Percentiles rank a stretch among this genome's conserved stretches.
Conservation (phyloP, 2,329 filamentous ascomycete species). For the Fusarium sp. region DNA sequence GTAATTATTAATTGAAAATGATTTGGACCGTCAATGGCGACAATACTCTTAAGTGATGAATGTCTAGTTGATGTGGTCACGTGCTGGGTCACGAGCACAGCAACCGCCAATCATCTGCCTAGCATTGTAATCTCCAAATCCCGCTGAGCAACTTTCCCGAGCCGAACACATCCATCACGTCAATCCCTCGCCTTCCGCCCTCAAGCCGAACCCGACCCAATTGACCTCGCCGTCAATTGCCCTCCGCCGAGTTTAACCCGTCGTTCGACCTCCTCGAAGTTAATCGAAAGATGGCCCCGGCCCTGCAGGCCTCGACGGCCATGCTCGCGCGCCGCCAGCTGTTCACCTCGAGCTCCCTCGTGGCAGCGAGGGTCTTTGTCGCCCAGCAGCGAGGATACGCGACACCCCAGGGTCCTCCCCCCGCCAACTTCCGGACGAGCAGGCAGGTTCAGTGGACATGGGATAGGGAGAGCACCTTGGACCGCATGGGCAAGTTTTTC, state of each 20-base stretch:
- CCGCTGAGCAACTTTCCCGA: conserved; percentile 47
- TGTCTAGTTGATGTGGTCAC: conserved; percentile 35
- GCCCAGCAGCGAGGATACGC: conserved; percentile 61
- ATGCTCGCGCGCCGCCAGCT: conserved; percentile 51
- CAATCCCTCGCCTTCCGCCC: conserved; percentile 44
- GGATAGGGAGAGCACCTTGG: conserved; percentile 78
- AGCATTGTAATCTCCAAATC: conserved; percentile 56
- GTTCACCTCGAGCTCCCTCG: conserved; percentile 40
- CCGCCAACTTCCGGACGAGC: conserved; percentile 82
- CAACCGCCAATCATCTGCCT: conserved; percentile 49
- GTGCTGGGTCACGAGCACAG: conserved; percentile 42
- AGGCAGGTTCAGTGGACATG: conserved; percentile 83
- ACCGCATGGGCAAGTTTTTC: conserved; percentile 93
- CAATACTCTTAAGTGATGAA: not conserved
- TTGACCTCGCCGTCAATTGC: conserved; percentile 45
- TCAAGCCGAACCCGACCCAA: conserved; percentile 35
- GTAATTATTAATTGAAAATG: not conserved
- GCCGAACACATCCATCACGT: conserved; percentile 44
- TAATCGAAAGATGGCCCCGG: conserved; percentile 46
- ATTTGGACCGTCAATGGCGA: not conserved
- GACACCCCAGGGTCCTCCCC: conserved; percentile 81
- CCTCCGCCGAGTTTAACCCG: conserved; percentile 23
- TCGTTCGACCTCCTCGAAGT: conserved; percentile 18
- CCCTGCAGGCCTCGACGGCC: conserved; percentile 45
- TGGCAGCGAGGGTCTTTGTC: conserved; percentile 35